phyloP scores from a whole-genome alignment of 352 stramenopile species.

The Globisporangium uncinulatum region DNA sequence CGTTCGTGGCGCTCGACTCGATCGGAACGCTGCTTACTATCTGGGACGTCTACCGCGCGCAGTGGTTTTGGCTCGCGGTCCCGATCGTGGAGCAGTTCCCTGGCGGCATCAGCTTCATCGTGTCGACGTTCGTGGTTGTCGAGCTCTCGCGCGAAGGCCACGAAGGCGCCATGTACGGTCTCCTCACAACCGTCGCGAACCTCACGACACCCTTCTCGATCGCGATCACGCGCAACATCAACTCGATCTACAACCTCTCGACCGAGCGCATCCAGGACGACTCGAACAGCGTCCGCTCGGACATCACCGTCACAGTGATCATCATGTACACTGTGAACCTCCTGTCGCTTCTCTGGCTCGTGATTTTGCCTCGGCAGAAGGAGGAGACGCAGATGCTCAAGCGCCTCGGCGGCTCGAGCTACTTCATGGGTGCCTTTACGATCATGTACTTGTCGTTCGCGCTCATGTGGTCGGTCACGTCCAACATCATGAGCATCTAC shows the following conservation, averaged over 20 bases:
- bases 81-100: slow-evolving; percentile 44
- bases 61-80: slow-evolving; percentile 60
- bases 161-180: slow-evolving; percentile 49
- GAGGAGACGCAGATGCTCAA: slow-evolving; percentile 14
- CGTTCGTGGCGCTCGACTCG: slow-evolving; percentile 20
- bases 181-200: slow-evolving; percentile 51
- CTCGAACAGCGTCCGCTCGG: slow-evolving; percentile 31
- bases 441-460: slow-evolving; percentile 12
- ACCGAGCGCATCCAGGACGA: slow-evolving; percentile 39
- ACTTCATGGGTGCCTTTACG: slow-evolving; percentile 10
- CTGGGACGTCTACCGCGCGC: slow-evolving; percentile 50
- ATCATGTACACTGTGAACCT: slow-evolving; percentile 57
- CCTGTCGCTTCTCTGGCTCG: slow-evolving; percentile 38
- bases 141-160: slow-evolving; percentile 42
- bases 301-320: slow-evolving; percentile 53
- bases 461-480: slow-evolving; percentile 27
- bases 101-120: slow-evolving; percentile 49
- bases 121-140: slow-evolving; percentile 55
- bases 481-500: slow-evolving; percentile 27
- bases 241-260: slow-evolving; percentile 46
- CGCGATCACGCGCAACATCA: slow-evolving; percentile 42
- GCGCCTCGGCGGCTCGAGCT: slow-evolving; percentile 7
- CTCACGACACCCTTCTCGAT: slow-evolving; percentile 35
- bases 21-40: slow-evolving; percentile 46
- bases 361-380: slow-evolving; percentile 45